These are phyloP conservation scores for Licmophora abbreviata DNA, from an alignment of 108 stramenopile genomes.

Conservation along the genomic window DNA sequence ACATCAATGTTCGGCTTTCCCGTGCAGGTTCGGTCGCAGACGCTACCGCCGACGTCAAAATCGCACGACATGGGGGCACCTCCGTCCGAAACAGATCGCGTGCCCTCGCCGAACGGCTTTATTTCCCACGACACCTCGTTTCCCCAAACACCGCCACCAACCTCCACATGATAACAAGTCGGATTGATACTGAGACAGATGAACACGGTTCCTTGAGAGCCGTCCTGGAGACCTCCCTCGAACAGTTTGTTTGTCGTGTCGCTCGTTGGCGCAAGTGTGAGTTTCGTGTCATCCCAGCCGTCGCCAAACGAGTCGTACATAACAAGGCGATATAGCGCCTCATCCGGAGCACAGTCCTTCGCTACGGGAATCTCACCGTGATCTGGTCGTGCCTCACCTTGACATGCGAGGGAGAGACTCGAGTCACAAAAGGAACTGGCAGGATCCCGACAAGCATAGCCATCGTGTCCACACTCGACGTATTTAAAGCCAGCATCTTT, in stretches of 20 bases:
- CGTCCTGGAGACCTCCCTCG: slow-evolving; percentile 54
- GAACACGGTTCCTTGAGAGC: slow-evolving; percentile 58
- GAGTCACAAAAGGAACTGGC: slow-evolving; percentile 45
- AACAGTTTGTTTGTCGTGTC: slow-evolving; percentile 20
- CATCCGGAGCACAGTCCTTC: slow-evolving; percentile 19
- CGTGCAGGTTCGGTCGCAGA: slow-evolving; percentile 49
- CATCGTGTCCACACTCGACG: slow-evolving; percentile 70
- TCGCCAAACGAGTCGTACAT: slow-evolving; percentile 83
- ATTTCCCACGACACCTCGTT: slow-evolving; percentile 88
- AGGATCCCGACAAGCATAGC: slow-evolving; percentile 83
- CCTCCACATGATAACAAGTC: slow-evolving; percentile 62
- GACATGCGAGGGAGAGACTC: slow-evolving; percentile 35
- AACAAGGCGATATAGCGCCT: slow-evolving; percentile 47
- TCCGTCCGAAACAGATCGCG: slow-evolving; percentile 49
- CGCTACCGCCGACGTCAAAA: slow-evolving; percentile 37
- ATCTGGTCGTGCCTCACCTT: slow-evolving; percentile 15
- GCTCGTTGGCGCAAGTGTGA: slow-evolving; percentile 28
- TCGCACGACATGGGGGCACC: slow-evolving; percentile 63
- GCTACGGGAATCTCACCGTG: slow-evolving; percentile 10
- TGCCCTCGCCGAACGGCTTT: slow-evolving; percentile 42
- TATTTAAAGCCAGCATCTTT: slow-evolving; percentile 12
- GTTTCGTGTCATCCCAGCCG: slow-evolving; percentile 74
- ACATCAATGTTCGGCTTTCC: slow-evolving; percentile 34
- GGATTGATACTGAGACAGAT: slow-evolving; percentile 61
- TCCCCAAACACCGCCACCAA: slow-evolving; percentile 77